Conservation (phyloP, 106 monocot species). For the Platanthera guangdongensis region DNA sequence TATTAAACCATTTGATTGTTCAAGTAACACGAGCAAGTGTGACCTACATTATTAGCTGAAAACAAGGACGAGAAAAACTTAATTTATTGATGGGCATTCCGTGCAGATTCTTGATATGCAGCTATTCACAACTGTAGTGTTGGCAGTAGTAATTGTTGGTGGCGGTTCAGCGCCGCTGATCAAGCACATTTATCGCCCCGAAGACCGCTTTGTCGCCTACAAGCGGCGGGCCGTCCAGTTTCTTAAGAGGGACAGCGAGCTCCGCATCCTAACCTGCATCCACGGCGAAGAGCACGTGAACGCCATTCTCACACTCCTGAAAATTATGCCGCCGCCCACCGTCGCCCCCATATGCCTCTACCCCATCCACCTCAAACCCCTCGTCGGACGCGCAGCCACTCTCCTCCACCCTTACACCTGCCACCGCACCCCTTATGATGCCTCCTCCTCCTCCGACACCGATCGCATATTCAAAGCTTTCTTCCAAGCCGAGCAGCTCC, state of each 20-base stretch:
- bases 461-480: conserved; percentile 75
- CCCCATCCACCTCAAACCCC: conserved; percentile 49
- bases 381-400: conserved; percentile 41
- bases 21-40: too few relatives aligned
- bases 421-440: background rate
- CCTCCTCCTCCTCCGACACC: conserved; percentile 20
- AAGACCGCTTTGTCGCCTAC: conserved; percentile 28
- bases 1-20: too few relatives aligned
- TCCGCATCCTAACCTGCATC: conserved; percentile 57
- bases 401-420: conserved; percentile 36
- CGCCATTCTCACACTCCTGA: conserved; percentile 38
- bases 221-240: conserved; percentile 39
- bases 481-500: conserved; percentile 26
- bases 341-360: conserved; percentile 46
- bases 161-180: conserved; percentile 29
- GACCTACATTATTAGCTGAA: too few relatives aligned
- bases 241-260: conserved; percentile 34
- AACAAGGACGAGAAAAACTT: background rate
- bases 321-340: conserved; percentile 17
- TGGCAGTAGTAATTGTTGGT: conserved; percentile 25
- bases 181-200: conserved; percentile 46
- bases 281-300: conserved; percentile 37
- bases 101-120: conserved; percentile 19
- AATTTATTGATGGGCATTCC: background rate
- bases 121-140: conserved; percentile 22